phyloP scores from a whole-genome alignment of 306 rosid genomes.

The Myrica gale region DNA sequence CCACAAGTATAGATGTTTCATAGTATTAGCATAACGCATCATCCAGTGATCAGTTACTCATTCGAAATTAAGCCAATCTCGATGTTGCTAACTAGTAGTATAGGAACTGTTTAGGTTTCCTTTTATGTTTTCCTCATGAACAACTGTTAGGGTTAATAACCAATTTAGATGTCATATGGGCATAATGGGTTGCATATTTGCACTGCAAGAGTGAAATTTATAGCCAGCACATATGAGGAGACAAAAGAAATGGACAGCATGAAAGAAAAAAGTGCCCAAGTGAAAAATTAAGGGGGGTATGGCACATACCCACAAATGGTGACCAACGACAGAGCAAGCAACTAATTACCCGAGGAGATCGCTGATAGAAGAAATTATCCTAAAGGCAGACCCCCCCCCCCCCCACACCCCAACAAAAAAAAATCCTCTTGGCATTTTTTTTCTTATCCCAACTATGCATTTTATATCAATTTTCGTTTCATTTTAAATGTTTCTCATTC shows the following conservation, averaged over 20 bases:
- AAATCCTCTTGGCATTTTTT: slow-evolving; percentile 2
- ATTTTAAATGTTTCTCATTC: neutral
- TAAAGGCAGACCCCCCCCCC: neutral
- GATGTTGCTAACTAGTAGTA: neutral
- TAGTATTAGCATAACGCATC: neutral
- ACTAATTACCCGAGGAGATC: no score
- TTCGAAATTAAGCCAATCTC: neutral
- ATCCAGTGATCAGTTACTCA: neutral
- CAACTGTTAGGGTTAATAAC: no score
- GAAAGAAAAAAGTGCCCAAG: neutral
- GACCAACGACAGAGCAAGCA: no score
- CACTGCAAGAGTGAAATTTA: neutral
- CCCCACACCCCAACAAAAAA: neutral
- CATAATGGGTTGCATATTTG: neutral
- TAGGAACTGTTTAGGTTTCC: neutral
- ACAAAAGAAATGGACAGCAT: neutral
- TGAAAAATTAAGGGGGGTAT: neutral
- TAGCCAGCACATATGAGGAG: neutral
- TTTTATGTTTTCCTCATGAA: no score
- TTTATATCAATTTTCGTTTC: slow-evolving; percentile 18
- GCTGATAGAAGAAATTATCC: no score
- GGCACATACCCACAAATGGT: no score
- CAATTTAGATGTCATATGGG: neutral
- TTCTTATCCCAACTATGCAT: slow-evolving; percentile 6
- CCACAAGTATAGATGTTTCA: neutral